Evolutionary conservation across 2,329 filamentous ascomycete species (phyloP), one percentile per base, ranked within the genome.

Genomic region (Drechslerella dactyloides): DNA sequence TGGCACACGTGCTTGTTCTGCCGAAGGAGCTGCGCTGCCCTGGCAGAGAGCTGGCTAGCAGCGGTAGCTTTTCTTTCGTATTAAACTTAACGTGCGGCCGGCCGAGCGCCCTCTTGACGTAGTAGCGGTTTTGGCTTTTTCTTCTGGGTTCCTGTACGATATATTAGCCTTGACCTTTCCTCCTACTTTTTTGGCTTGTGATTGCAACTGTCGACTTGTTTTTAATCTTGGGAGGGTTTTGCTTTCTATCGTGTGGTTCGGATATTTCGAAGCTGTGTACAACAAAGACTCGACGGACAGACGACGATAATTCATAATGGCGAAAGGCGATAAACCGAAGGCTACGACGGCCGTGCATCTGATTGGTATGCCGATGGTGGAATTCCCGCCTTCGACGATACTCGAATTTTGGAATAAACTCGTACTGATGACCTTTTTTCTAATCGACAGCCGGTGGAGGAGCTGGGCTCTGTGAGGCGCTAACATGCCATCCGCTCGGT

Each of bases 381-480:
- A 62, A 48, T 30, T 21, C 24, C 10, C 50, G 5, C 23, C n/a
- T n/a, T 23, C 46, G 46, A 23, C 6, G 11, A 19, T 23, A 17
- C 37, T 15, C 11, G 37, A 7, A 60, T 70, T 56, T 73, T 76
- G 58, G 75, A 46, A 13, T 23, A 53, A 8, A 27, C 27, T 27
- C 10, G 23, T 53, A 59, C 74, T 78, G 62, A 78, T 54, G 44
- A n/a, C 35, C 55, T 23, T 44, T 23, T 44, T n/a, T 11, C 17
- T 11, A 23, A 11, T 61, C 19, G 50, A 24, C 77, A 96, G 94
- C 94, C 80, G 94, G 94, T 79, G 94, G 94, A 79, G 91, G 91
- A 81, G 94, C 94, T 77, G 94, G 94, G 78, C 97, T 97, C 93
- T 97, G 97, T 93, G 94, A 99, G 82, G 94, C 94, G 54, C 87